A percentile compares a stretch with the other conserved stretches of the same genome.
Evolutionary conservation across 805 yeast genomes (phyloP).

Genomic region (Starmerella bombi): DNA sequence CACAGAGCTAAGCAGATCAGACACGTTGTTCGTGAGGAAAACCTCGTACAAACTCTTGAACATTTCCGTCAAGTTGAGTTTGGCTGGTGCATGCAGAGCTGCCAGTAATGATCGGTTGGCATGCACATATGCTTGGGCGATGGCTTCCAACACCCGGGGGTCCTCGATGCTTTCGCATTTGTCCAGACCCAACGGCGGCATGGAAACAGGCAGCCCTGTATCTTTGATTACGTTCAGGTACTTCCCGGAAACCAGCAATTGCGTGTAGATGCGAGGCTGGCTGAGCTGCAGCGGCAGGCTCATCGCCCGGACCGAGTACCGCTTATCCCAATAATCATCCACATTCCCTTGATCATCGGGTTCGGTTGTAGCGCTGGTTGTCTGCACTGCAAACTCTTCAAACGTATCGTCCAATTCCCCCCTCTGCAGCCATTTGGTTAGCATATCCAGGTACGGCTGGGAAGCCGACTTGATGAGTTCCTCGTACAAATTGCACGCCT

Average conservation of each 20-base stretch:
- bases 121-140: slow-evolving; percentile 48
- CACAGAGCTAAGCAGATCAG: not conserved
- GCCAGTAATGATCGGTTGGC: slow-evolving; percentile 52
- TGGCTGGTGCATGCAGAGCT: slow-evolving; percentile 33
- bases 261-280: slow-evolving; percentile 40
- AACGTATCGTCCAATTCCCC: slow-evolving; percentile 70
- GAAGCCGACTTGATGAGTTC: slow-evolving; percentile 47
- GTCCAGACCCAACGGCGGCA: not conserved
- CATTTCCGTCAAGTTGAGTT: slow-evolving; percentile 39
- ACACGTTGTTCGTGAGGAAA: slow-evolving; percentile 29
- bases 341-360: slow-evolving; percentile 13
- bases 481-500: slow-evolving; percentile 39
- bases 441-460: slow-evolving; percentile 46
- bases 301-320: slow-evolving; percentile 59
- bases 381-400: slow-evolving; percentile 53
- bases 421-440: slow-evolving; percentile 63
- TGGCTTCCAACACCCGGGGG: slow-evolving; percentile 38
- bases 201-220: slow-evolving; percentile 31
- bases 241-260: slow-evolving; percentile 72
- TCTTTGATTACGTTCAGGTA: slow-evolving; percentile 57
- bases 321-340: slow-evolving; percentile 35
- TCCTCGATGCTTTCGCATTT: slow-evolving; percentile 29
- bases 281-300: slow-evolving; percentile 58
- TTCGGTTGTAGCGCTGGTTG: slow-evolving; percentile 10
- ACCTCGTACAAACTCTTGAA: slow-evolving; percentile 38